phyloP scores from a whole-genome alignment of 108 stramenopile genomes.

The Bacterosira constricta region DNA sequence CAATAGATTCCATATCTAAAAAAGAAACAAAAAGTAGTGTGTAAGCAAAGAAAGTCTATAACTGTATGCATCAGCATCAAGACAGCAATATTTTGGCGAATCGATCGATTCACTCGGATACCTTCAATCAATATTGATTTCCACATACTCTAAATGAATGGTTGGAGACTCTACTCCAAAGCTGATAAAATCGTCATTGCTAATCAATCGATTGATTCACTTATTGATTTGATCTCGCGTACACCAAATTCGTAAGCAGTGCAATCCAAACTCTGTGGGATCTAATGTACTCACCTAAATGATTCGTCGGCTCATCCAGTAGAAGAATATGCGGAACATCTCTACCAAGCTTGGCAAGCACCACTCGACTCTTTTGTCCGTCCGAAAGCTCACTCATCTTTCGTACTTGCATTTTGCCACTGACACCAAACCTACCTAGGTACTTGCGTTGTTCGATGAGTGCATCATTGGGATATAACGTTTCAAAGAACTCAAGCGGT shows the following conservation, averaged over 20 bases:
- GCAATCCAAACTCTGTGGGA: too few relatives aligned
- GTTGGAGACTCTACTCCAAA: neutral
- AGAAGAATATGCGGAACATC: constrained; percentile 96
- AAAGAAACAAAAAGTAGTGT: constrained; percentile 11
- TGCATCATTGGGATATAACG: constrained; percentile 76
- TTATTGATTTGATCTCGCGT: too few relatives aligned
- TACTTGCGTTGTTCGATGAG: constrained; percentile 88
- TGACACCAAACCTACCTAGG: constrained; percentile 97
- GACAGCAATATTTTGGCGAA: too few relatives aligned
- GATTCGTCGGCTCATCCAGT: constrained; percentile 91
- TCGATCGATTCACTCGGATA: too few relatives aligned
- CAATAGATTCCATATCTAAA: constrained; percentile 96
- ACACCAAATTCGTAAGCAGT: too few relatives aligned
- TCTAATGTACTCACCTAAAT: too few relatives aligned
- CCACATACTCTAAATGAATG: too few relatives aligned
- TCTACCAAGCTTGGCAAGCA: constrained; percentile 95
- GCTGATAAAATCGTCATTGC: neutral
- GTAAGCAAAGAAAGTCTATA: too few relatives aligned
- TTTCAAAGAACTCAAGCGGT: constrained; percentile 96
- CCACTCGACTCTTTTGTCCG: constrained; percentile 96
- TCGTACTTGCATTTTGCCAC: constrained; percentile 92
- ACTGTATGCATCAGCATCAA: too few relatives aligned
- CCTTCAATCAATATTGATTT: too few relatives aligned
- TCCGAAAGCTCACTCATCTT: constrained; percentile 93
- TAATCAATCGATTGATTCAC: neutral